Evolutionary conservation across 805 yeast genomes (phyloP).

Genomic region (Lachancea lanzarotensis): DNA sequence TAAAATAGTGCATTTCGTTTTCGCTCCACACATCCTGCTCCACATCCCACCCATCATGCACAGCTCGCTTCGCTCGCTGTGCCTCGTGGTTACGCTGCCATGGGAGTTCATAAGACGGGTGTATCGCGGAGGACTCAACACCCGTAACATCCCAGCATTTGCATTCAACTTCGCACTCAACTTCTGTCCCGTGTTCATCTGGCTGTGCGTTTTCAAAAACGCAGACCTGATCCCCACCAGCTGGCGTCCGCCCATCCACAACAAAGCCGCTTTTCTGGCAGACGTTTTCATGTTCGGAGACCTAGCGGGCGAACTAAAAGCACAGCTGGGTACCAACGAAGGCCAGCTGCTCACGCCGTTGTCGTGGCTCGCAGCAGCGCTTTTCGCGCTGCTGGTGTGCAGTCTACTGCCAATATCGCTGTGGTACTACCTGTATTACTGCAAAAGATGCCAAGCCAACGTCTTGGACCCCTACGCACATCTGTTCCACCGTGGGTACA

Average conservation of each 20-base stretch:
- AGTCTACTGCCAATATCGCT: slow-evolving; percentile 18
- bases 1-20: no score
- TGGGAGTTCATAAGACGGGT: slow-evolving; percentile 10
- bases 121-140: slow-evolving; percentile 29
- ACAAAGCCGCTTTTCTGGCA: slow-evolving; percentile 38
- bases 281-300: slow-evolving; percentile 30
- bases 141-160: slow-evolving; percentile 35
- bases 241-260: slow-evolving; percentile 49
- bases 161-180: slow-evolving; percentile 41
- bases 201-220: slow-evolving; percentile 53
- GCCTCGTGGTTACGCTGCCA: slow-evolving; percentile 2
- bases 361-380: neutral
- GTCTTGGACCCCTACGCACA: slow-evolving; percentile 23
- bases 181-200: slow-evolving; percentile 46
- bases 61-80: slow-evolving; percentile 2
- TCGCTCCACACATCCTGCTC: neutral
- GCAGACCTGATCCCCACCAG: slow-evolving; percentile 51
- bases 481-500: slow-evolving; percentile 14
- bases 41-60: neutral
- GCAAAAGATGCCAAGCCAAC: slow-evolving; percentile 17
- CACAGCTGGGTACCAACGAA: slow-evolving; percentile 13
- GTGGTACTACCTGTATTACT: slow-evolving; percentile 27
- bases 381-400: slow-evolving; percentile 13
- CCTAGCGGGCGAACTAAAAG: slow-evolving; percentile 24
- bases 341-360: neutral